A percentile compares a stretch with the other conserved stretches of the same genome.
Conservation (phyloP, 495 filamentous ascomycete species). For the Penicillium psychrofluorescens region DNA sequence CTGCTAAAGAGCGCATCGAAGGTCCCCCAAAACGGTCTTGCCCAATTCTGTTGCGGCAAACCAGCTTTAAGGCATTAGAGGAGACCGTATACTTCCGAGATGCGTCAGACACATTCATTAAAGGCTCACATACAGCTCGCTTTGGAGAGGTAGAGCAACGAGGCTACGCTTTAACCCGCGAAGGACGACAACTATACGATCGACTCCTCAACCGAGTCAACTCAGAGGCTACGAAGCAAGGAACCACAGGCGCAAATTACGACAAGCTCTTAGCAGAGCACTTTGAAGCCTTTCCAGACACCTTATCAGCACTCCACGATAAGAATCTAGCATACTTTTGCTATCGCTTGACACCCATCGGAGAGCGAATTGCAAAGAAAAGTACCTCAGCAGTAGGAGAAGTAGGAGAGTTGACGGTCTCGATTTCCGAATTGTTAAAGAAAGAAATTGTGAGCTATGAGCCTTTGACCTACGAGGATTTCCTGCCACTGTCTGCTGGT, state of each 20-base stretch:
- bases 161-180: slow-evolving; percentile 29
- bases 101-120: slow-evolving; percentile 5
- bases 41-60: slow-evolving; percentile 34
- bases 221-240: slow-evolving; percentile 3
- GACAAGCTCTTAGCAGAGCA: slow-evolving; percentile 11
- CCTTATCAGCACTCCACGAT: slow-evolving; percentile 13
- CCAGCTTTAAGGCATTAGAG: slow-evolving; percentile 36
- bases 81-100: slow-evolving; percentile 28
- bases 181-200: slow-evolving; percentile 34
- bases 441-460: slow-evolving; percentile 15
- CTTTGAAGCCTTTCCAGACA: slow-evolving; percentile 27
- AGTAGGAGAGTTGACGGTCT: neutral
- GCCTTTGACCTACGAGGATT: slow-evolving; percentile 37
- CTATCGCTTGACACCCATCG: slow-evolving; percentile 12
- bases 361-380: slow-evolving; percentile 3
- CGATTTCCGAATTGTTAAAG: slow-evolving; percentile 16
- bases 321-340: slow-evolving; percentile 25
- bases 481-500: slow-evolving; percentile 33
- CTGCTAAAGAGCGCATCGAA: slow-evolving; percentile 34
- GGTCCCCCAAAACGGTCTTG: slow-evolving; percentile 28
- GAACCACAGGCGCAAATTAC: slow-evolving; percentile 4
- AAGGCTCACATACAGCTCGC: slow-evolving; percentile 32
- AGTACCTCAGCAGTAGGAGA: neutral
- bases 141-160: slow-evolving; percentile 41
- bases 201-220: slow-evolving; percentile 22